Conservation (phyloP, 768 basidiomycete genomes). For the Suillus americanus region DNA sequence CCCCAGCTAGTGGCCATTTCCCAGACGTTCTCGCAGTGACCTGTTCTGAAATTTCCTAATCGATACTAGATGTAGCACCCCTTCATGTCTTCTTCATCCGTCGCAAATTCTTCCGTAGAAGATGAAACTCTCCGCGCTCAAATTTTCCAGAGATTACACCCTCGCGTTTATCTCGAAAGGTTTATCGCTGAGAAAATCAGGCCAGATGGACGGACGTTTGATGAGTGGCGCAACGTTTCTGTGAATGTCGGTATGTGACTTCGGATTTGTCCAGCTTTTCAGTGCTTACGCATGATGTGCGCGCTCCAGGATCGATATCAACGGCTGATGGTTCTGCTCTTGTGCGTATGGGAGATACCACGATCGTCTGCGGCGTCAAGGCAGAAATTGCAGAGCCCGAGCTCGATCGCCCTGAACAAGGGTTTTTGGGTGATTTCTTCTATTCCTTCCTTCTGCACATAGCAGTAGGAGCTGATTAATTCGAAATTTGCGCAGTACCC, state of each 20-base stretch:
- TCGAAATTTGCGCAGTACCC: conserved; percentile 57
- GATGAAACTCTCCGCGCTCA: conserved; percentile 29
- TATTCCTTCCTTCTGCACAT: neutral
- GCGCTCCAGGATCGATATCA: conserved; percentile 76
- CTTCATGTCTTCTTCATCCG: neutral
- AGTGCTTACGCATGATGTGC: neutral
- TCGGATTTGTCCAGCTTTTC: neutral
- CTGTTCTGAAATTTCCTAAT: neutral
- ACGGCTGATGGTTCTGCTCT: conserved; percentile 94
- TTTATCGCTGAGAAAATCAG: conserved; percentile 78
- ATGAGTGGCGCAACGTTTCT: conserved; percentile 70
- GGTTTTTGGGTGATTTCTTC: conserved; percentile 73
- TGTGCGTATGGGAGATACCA: conserved; percentile 89
- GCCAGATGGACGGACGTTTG: conserved; percentile 78
- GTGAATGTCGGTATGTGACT: conserved; percentile 80
- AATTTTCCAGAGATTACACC: conserved; percentile 88
- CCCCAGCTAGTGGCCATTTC: no score
- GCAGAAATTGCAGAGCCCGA: conserved; percentile 94
- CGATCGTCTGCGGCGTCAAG: conserved; percentile 93
- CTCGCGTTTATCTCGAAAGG: conserved; percentile 81
- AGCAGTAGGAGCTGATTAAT: neutral
- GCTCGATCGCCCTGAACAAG: conserved; percentile 67
- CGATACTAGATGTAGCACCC: neutral
- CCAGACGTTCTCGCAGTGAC: neutral
- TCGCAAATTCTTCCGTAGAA: neutral